Base-by-base conservation (phyloP, 2,329 filamentous ascomycete species). In the Fusarium neocosmosporiellum region DNA sequence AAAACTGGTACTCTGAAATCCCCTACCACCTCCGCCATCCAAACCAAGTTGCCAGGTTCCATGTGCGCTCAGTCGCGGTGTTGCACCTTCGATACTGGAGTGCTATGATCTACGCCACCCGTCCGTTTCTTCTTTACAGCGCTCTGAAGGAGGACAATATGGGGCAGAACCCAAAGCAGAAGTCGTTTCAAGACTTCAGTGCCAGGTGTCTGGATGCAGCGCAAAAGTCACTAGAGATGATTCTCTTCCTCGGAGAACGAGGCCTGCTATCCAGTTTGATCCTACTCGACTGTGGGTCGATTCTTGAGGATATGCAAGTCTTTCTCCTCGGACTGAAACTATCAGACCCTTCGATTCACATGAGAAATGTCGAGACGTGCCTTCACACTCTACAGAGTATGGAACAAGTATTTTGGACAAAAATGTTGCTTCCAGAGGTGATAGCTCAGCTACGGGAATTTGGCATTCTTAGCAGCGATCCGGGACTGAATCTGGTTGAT, bases 41-140 rank as follows among this genome's bases (percentile, higher is more conserved):
- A 4, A 57, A 43, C 5, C 58, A 57, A 43, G 66, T 68, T 24
- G 48, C 66, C 3, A 48, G 37, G 2, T 65, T 68, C 14, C 62
- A 68, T 14, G 62, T 61, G 18, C 62, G 66, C 9, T 68, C 66
- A 13, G 57, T 68, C 1, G 55, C 66, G 1, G 62, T 68, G 7
- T 41, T 68, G 5, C 66, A 68, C 29, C 57, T 68, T 8, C 62
- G 66, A 5, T 68, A 68, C n/a, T 68, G 66, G 66, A 68, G 66
- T 20, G 57, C 66, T 1, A 50, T 65, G 8, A 58, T 68, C 14
- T 65, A 65, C n/a, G 66, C 62, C 16, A 68, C 66, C 0, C 29
- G 62, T 2, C 62, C 62, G 0, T 68, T 68, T 14, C 62, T 65
- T 5, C 37, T 67, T 0, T 67, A 67, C 11, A 67, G 63, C 29